phyloP scores from a whole-genome alignment of 2,329 filamentous ascomycete genomes.

The Fonsecaea pedrosoi region DNA sequence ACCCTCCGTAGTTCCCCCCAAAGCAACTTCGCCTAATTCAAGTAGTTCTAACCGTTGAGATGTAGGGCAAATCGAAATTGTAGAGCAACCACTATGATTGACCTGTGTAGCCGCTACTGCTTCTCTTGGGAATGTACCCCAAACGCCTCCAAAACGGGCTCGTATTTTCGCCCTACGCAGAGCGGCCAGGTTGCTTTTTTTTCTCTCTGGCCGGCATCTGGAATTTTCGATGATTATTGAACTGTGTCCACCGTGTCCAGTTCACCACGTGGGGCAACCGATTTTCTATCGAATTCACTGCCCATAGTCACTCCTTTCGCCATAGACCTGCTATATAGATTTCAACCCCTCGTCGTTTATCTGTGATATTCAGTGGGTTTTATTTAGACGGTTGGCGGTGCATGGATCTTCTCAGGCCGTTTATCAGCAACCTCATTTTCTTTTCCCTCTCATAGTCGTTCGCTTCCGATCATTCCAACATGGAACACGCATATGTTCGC shows the following conservation, averaged over 20 bases:
- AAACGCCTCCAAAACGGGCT: not conserved
- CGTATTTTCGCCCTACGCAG: constrained; percentile 3
- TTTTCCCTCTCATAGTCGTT: constrained; percentile 21
- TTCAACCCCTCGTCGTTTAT: constrained; percentile 2
- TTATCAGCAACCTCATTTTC: constrained; percentile 15
- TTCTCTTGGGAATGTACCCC: not conserved
- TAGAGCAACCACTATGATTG: not conserved
- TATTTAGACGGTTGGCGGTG: constrained; percentile 12
- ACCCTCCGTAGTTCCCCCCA: not conserved
- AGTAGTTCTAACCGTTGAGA: not conserved
- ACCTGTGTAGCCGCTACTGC: not conserved
- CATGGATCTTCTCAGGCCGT: constrained; percentile 17
- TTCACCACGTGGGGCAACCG: constrained; percentile 31
- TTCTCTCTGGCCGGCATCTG: constrained; percentile 35
- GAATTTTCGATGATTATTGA: constrained; percentile 29
- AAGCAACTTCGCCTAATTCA: not conserved
- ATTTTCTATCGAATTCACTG: constrained; percentile 21
- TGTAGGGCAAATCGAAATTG: not conserved
- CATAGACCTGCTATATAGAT: constrained; percentile 22
- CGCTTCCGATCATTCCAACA: constrained; percentile 40
- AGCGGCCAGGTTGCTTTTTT: constrained; percentile 3
- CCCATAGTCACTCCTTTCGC: constrained; percentile 11
- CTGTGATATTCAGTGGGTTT: not conserved
- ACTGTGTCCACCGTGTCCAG: constrained; percentile 31
- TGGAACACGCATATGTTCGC: constrained; percentile 62